phyloP scores from a whole-genome alignment of 2,329 filamentous ascomycete species.

The Diaporthe destruens region DNA sequence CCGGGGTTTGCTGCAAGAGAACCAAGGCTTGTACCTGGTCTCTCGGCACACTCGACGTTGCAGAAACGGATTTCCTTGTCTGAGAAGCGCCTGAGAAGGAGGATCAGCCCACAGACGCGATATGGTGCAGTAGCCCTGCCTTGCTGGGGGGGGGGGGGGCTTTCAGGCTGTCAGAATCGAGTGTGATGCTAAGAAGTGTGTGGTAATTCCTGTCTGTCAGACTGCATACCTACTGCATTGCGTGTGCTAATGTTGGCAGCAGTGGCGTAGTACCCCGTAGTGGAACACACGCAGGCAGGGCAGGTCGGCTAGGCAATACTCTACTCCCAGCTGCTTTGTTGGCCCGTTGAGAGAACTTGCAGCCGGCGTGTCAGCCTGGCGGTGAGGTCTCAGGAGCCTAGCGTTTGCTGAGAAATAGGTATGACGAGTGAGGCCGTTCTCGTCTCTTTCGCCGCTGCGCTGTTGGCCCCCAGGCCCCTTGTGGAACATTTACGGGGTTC shows the following conservation, averaged over 20 bases:
- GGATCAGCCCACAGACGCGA: constrained; percentile 27
- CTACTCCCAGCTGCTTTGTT: constrained; percentile 8
- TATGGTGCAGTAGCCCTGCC: not conserved
- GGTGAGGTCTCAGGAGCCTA: constrained; percentile 36
- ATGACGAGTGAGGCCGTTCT: constrained; percentile 26
- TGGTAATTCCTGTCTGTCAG: constrained; percentile 14
- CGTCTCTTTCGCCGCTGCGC: not conserved
- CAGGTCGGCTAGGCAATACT: not conserved
- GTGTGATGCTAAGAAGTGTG: not conserved
- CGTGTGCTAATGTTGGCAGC: not conserved
- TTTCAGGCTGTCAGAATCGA: not conserved
- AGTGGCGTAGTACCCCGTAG: not conserved
- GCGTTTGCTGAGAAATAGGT: constrained; percentile 14
- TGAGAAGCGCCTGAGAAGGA: constrained; percentile 30
- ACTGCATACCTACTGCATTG: not conserved
- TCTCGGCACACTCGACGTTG: constrained; percentile 40
- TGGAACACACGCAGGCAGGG: not conserved
- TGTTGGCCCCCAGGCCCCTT: not conserved
- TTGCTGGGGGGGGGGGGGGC: not conserved
- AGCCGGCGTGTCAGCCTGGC: constrained; percentile 27
- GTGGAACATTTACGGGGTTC: not conserved
- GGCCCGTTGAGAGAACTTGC: not conserved
- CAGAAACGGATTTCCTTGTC: constrained; percentile 34
- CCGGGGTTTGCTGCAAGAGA: constrained; percentile 4
- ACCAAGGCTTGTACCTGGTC: constrained; percentile 32